Evolutionary conservation across 495 filamentous ascomycete genomes (phyloP), one percentile per base, ranked within the genome.

Genomic region (Darksidea phi): DNA sequence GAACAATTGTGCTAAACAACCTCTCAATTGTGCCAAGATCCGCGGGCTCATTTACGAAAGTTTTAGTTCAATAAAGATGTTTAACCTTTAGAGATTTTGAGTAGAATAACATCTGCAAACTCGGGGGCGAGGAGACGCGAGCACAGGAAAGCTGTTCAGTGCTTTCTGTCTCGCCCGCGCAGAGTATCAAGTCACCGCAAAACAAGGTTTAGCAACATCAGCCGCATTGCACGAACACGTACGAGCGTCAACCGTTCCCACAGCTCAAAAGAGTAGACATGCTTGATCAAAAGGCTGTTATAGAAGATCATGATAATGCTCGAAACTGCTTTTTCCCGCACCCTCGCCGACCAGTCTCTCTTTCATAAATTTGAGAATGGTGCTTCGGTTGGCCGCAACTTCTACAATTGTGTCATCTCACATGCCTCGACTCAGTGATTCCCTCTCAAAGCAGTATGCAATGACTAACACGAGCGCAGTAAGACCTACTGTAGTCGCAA

Each of bases 321-420:
- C 28, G 24, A 37, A 38, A 18, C 10, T 32, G 28, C 28, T 32
- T 32, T 10, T 3, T 3, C 28, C 10, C 3, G 20, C 1, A 4
- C 48, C 24, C 52, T 43, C 18, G 8, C 12, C 20, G 43, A 52
- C 57, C 48, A 61, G 43, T 55, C 38, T 48, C 58, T 61, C 58
- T 55, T 61, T 48, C 42, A 54, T 48, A 55, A 61, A 61, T 54
- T 23, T 37, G 58, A 54, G 50, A 61, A 41, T 48, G 49, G 26
- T 32, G 28, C 28, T 32, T 3, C 28, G 28, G 10, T 32, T 32
- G 28, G 28, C 10, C 28, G 28, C 28, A 10, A 4, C 28, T 32
- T 32, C 4, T 10, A 32, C 28, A 54, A 38, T 11, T 13, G 47
- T 15, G 7, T 18, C 17, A 6, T 23, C 37, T 13, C 12, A 45